phyloP scores from a whole-genome alignment of 345 rosid genomes.

The Euphorbia lathyris region DNA sequence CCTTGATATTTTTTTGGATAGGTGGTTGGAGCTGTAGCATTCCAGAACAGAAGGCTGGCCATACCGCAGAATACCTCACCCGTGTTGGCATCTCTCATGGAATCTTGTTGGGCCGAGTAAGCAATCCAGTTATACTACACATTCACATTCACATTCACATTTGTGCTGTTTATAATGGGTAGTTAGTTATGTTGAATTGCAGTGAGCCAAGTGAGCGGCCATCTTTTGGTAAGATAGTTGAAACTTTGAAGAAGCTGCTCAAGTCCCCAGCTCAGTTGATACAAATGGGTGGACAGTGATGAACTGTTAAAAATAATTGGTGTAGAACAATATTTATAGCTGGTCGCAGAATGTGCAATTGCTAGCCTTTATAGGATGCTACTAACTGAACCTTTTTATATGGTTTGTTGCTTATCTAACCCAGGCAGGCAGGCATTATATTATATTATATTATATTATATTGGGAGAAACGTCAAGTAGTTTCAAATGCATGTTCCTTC shows the following conservation, averaged over 20 bases:
- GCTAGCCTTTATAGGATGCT: neutral
- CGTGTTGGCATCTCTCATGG: conserved; percentile 75
- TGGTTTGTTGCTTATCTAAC: conserved; percentile 29
- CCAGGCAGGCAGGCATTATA: conserved; percentile 9
- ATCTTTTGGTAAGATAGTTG: conserved; percentile 59
- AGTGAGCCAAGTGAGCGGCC: conserved; percentile 82
- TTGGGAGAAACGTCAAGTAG: neutral
- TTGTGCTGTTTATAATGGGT: conserved; percentile 4
- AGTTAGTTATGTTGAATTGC: conserved; percentile 11
- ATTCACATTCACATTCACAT: neutral
- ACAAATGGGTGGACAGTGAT: conserved; percentile 46
- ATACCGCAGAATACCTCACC: conserved; percentile 78
- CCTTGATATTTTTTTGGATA: conserved; percentile 14
- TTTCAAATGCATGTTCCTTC: conserved; percentile 1
- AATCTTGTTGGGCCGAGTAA: conserved; percentile 96
- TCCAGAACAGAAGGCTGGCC: conserved; percentile 82
- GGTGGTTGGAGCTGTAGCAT: conserved; percentile 99
- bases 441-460: too few relatives aligned
- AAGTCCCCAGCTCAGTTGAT: conserved; percentile 70
- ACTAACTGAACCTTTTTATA: conserved; percentile 20
- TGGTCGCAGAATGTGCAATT: neutral
- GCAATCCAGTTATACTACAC: conserved; percentile 7
- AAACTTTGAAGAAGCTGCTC: conserved; percentile 67
- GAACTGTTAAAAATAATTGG: neutral
- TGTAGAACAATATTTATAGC: neutral